Percentiles rank a stretch among this genome's conserved stretches.
Evolutionary conservation across 768 basidiomycete genomes (phyloP).

Genomic region (Leucosporidium yakuticum): DNA sequence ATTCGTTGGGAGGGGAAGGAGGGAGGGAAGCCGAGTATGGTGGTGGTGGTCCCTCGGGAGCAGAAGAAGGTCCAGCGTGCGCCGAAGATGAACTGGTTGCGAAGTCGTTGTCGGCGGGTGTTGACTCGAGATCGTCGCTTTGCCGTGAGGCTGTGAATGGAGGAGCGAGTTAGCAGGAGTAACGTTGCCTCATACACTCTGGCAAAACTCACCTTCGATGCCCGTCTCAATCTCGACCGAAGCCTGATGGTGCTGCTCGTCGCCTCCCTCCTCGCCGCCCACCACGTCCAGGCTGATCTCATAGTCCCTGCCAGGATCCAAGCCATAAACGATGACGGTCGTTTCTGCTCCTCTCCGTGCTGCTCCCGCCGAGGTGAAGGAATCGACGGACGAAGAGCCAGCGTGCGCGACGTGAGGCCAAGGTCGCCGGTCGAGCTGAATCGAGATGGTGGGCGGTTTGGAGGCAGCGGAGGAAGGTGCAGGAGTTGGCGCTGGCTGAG

Average conservation of each 20-base stretch:
- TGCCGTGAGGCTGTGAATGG: not conserved
- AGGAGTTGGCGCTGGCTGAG: not conserved
- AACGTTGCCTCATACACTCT: not conserved
- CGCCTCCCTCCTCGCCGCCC: not conserved
- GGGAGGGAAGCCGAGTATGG: constrained; percentile 13
- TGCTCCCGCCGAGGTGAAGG: not conserved
- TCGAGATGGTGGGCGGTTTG: constrained; percentile 24
- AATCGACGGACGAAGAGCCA: constrained; percentile 3
- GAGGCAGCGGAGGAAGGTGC: not conserved
- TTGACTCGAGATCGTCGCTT: not conserved
- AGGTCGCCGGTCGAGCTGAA: constrained; percentile 29
- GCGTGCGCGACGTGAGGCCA: constrained; percentile 35
- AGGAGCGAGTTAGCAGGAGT: not conserved
- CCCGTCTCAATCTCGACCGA: constrained; percentile 11
- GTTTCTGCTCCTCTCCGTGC: constrained; percentile 12
- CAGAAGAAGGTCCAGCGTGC: not conserved
- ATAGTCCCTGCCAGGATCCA: constrained; percentile 27
- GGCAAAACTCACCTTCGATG: not conserved
- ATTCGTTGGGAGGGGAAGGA: not conserved
- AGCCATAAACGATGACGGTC: constrained; percentile 32
- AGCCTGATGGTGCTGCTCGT: not conserved
- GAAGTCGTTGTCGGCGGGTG: not conserved
- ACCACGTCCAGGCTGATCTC: constrained; percentile 31
- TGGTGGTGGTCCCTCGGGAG: constrained; percentile 13
- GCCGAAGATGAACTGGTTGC: not conserved